A percentile compares a stretch with the other conserved stretches of the same genome.
These are phyloP conservation scores for Raphidocelis subcapitata DNA, from an alignment of 139 green algal genomes.

Conservation along the genomic window DNA sequence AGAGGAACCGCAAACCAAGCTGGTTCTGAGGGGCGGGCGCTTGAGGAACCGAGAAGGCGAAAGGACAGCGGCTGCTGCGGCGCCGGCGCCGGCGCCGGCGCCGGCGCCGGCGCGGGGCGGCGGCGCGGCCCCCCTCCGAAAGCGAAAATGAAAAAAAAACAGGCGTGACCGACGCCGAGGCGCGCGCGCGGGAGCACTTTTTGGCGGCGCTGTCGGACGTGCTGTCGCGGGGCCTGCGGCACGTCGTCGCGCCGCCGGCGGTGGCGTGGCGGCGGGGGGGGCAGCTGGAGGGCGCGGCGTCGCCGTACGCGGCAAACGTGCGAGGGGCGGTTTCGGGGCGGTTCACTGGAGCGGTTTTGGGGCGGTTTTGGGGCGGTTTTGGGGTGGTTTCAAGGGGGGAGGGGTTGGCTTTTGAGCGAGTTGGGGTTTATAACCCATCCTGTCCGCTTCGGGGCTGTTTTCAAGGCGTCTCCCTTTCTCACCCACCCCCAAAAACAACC, in stretches of 20 bases:
- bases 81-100: too few relatives aligned
- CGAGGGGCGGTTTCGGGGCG: neutral
- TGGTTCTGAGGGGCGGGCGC: too few relatives aligned
- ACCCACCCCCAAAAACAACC: too few relatives aligned
- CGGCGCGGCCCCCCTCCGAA: too few relatives aligned
- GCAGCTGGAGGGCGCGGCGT: neutral
- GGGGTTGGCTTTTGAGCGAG: neutral
- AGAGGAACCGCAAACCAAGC: too few relatives aligned
- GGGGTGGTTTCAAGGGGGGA: too few relatives aligned
- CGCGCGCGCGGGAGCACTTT: conserved; percentile 47
- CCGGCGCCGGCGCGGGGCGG: too few relatives aligned
- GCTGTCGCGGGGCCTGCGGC: conserved; percentile 49
- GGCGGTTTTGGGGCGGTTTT: too few relatives aligned
- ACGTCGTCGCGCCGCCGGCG: conserved; percentile 66
- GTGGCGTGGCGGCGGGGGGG: conserved; percentile 45
- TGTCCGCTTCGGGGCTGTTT: too few relatives aligned
- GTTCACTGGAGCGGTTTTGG: neutral
- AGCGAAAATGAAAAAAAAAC: neutral
- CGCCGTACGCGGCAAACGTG: conserved; percentile 36
- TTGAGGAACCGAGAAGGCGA: too few relatives aligned
- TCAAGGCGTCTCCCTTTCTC: too few relatives aligned
- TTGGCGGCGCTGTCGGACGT: conserved; percentile 44
- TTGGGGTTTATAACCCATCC: neutral
- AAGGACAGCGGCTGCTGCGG: too few relatives aligned
- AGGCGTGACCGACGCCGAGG: neutral